phyloP scores from a whole-genome alignment of 2,329 filamentous ascomycete genomes.

The Botrytis byssoidea region DNA sequence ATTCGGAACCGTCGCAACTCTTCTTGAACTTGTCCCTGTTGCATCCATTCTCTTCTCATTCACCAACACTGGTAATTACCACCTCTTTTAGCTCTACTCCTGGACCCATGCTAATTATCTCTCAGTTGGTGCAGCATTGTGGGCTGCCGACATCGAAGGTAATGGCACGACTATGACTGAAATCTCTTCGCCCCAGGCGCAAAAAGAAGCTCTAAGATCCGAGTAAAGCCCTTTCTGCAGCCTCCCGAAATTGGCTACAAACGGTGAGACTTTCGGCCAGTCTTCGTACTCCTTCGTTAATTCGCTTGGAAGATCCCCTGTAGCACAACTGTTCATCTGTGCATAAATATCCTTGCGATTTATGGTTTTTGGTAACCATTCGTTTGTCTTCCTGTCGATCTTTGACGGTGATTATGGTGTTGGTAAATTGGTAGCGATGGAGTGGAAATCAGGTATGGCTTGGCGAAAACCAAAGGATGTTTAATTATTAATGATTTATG shows the following conservation, averaged over 20 bases:
- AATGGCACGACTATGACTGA: slow-evolving; percentile 36
- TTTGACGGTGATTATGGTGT: slow-evolving; percentile 10
- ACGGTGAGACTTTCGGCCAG: slow-evolving; percentile 8
- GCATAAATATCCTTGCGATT: not conserved
- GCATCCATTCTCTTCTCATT: slow-evolving; percentile 82
- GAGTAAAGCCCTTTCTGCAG: slow-evolving; percentile 27
- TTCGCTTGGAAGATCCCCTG: slow-evolving; percentile 4
- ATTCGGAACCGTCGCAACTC: slow-evolving; percentile 69
- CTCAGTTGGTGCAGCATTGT: slow-evolving; percentile 83
- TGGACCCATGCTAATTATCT: slow-evolving; percentile 10
- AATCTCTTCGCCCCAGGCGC: slow-evolving; percentile 28
- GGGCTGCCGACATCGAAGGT: slow-evolving; percentile 80
- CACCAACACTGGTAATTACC: slow-evolving; percentile 68
- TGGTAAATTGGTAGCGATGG: slow-evolving; percentile 4
- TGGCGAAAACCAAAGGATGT: not conserved
- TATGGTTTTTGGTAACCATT: slow-evolving; percentile 6
- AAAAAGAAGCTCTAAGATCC: slow-evolving; percentile 27
- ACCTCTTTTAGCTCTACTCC: not conserved
- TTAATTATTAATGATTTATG: not conserved
- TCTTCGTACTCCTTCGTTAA: not conserved
- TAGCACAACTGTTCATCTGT: slow-evolving; percentile 1
- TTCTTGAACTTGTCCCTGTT: slow-evolving; percentile 83
- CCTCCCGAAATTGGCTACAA: slow-evolving; percentile 27
- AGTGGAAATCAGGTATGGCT: slow-evolving; percentile 3
- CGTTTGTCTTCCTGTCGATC: slow-evolving; percentile 9